Percentiles rank a stretch among this genome's conserved stretches.
These are phyloP conservation scores for Candida dubliniensis DNA, from an alignment of 1,139 yeast genomes.

Conservation along the genomic window DNA sequence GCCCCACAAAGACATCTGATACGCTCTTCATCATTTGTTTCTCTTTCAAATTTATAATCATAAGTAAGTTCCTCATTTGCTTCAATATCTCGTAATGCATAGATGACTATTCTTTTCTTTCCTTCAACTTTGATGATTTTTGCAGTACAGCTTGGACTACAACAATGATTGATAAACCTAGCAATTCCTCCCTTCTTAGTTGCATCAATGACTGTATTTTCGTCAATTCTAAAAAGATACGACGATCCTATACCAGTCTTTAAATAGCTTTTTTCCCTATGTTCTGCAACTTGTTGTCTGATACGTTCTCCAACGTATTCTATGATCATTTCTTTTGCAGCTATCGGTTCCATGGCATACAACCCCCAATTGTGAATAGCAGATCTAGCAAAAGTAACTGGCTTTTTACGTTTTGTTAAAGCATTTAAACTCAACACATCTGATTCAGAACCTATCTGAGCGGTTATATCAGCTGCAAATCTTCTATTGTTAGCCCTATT, in stretches of 20 bases:
- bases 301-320: slow-evolving; percentile 98
- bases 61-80: slow-evolving; percentile 93
- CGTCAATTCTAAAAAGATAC: slow-evolving; percentile 88
- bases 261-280: slow-evolving; percentile 81
- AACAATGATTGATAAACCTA: slow-evolving; percentile 92
- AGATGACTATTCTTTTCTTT: slow-evolving; percentile 88
- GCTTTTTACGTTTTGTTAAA: slow-evolving; percentile 84
- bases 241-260: slow-evolving; percentile 95
- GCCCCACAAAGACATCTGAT: slow-evolving; percentile 95
- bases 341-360: slow-evolving; percentile 91
- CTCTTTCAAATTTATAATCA: slow-evolving; percentile 93
- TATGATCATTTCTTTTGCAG: slow-evolving; percentile 94
- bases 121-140: slow-evolving; percentile 96
- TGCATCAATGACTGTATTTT: slow-evolving; percentile 93
- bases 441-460: slow-evolving; percentile 80
- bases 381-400: slow-evolving; percentile 92
- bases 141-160: slow-evolving; percentile 97
- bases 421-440: slow-evolving; percentile 76
- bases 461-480: slow-evolving; percentile 86
- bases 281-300: slow-evolving; percentile 92
- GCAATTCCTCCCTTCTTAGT: slow-evolving; percentile 98
- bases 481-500: slow-evolving; percentile 88
- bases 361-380: slow-evolving; percentile 98
- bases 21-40: slow-evolving; percentile 85
- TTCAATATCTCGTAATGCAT: slow-evolving; percentile 84